Evolutionary conservation across 345 rosid species (phyloP).

Genomic region (Limnanthes douglasii): DNA sequence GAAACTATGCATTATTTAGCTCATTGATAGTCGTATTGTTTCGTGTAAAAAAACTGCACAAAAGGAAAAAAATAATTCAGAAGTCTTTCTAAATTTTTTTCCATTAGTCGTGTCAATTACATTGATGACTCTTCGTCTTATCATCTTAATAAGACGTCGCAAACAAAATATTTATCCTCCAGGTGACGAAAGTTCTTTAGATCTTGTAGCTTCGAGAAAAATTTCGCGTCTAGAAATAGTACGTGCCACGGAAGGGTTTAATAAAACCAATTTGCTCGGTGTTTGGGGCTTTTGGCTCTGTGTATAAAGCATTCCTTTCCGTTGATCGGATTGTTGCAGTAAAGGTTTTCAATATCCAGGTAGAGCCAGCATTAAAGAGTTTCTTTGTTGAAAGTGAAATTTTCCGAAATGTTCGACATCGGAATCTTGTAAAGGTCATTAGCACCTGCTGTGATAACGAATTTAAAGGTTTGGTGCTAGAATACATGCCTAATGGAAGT

Average conservation of each 20-base stretch:
- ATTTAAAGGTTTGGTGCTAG: constrained; percentile 6
- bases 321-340: not conserved
- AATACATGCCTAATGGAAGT: constrained; percentile 6
- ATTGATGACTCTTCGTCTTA: not conserved
- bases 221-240: too few species aligned
- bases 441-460: constrained; percentile 1
- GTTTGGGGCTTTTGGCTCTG: not conserved
- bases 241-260: too few species aligned
- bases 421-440: too few species aligned
- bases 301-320: not conserved
- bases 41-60: too few species aligned
- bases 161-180: not conserved
- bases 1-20: not conserved
- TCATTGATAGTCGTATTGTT: not conserved
- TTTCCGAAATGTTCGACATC: too few species aligned
- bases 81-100: not conserved
- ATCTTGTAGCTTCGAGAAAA: constrained; percentile 3
- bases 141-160: not conserved
- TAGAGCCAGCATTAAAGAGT: not conserved
- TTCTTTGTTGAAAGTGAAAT: too few species aligned
- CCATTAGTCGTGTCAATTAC: not conserved
- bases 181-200: too few species aligned
- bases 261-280: constrained; percentile 2
- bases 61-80: too few species aligned
- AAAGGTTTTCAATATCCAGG: not conserved